Percentiles rank a stretch among this genome's conserved stretches.
Evolutionary conservation across 768 basidiomycete species (phyloP).

Genomic region (Suillus subluteus): DNA sequence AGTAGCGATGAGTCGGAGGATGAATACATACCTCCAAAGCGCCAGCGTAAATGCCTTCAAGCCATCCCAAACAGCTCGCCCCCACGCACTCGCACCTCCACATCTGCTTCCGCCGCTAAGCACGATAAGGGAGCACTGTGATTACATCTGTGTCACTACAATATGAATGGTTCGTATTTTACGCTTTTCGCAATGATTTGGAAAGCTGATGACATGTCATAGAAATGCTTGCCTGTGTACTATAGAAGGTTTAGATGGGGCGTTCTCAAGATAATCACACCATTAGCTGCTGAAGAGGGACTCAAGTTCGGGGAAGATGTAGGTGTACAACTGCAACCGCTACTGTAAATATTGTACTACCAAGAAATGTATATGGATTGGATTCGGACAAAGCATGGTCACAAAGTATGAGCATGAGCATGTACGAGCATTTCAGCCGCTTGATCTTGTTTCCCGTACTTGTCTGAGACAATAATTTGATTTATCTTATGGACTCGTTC

Average conservation of each 20-base stretch:
- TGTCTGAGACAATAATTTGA: not conserved
- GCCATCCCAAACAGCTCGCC: not conserved
- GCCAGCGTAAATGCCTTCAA: not conserved
- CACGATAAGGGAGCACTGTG: not conserved
- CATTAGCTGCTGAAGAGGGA: not conserved
- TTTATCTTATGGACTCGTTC: not conserved
- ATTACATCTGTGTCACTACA: not conserved
- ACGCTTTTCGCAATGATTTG: not conserved
- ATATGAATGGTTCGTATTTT: not conserved
- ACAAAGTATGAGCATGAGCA: not conserved
- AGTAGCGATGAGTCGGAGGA: not conserved
- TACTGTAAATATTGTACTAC: not conserved
- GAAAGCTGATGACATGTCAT: not conserved
- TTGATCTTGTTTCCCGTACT: not conserved
- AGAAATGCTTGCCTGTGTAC: not conserved
- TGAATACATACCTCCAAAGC: not conserved
- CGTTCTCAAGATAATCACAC: not conserved
- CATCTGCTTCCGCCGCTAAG: not conserved
- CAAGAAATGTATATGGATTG: not conserved
- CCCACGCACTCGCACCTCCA: not conserved
- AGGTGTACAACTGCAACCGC: not conserved
- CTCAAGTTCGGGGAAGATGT: not conserved
- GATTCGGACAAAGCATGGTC: not conserved
- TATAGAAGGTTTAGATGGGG: not conserved
- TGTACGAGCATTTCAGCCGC: not conserved